These are phyloP conservation scores for Fraxinus pennsylvanica DNA, from an alignment of 257 asterid species.

Conservation along the genomic window DNA sequence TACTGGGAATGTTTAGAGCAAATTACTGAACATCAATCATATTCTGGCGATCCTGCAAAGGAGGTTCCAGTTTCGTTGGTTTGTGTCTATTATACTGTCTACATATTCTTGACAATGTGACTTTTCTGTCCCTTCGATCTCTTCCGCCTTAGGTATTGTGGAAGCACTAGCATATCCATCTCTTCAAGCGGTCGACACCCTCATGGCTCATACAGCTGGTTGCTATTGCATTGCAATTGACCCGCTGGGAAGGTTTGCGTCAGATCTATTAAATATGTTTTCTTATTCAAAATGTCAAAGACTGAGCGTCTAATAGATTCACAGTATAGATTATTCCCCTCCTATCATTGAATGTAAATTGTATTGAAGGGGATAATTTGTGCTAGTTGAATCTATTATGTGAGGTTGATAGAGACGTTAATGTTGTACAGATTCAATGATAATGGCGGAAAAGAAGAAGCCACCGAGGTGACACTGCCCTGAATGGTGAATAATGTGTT, in stretches of 20 bases:
- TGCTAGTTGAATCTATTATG: not conserved
- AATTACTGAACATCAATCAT: not conserved
- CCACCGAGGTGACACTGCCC: not conserved
- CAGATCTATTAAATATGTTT: conserved; percentile 8
- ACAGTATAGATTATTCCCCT: conserved; percentile 7
- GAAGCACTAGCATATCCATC: conserved; percentile 93
- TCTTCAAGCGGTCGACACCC: conserved; percentile 72
- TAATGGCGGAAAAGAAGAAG: not conserved
- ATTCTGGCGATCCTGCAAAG: conserved; percentile 9
- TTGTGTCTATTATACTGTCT: conserved; percentile 18
- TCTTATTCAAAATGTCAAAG: conserved; percentile 7
- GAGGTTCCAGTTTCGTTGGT: conserved; percentile 5
- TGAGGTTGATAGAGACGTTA: conserved; percentile 9
- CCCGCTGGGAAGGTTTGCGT: conserved; percentile 79
- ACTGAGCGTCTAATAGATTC: conserved; percentile 2
- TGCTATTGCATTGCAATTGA: conserved; percentile 98
- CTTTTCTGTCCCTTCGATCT: conserved; percentile 3
- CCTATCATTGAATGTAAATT: not conserved
- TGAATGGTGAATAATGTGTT: not conserved
- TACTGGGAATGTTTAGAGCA: conserved; percentile 83
- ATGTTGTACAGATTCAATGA: conserved; percentile 27
- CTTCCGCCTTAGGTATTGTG: conserved; percentile 65
- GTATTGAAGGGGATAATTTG: not conserved
- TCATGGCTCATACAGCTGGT: conserved; percentile 98
- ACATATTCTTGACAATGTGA: conserved; percentile 13